Conservation (phyloP, 192 early-diverging fungal genomes). For the Piromyces finnis region DNA sequence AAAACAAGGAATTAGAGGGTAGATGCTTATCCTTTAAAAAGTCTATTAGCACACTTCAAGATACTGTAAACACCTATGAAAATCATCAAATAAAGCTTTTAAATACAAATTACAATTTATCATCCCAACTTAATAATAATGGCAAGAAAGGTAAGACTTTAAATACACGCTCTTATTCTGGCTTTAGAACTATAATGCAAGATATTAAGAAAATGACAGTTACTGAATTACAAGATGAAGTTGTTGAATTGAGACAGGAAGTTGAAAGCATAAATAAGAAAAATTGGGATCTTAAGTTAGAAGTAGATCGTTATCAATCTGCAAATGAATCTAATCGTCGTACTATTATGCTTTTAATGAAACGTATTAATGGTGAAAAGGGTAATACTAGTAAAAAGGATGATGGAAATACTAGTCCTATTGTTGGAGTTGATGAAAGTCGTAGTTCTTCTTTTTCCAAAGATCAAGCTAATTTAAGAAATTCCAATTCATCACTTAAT, state of each 20-base stretch:
- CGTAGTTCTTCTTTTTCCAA: background rate
- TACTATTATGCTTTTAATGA: background rate
- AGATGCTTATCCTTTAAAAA: background rate
- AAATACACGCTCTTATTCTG: background rate
- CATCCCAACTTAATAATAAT: background rate
- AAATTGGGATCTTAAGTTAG: background rate
- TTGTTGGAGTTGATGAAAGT: background rate
- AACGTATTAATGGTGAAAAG: background rate
- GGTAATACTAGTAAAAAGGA: background rate
- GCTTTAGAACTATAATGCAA: background rate
- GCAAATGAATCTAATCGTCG: background rate
- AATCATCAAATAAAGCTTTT: background rate
- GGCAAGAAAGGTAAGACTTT: background rate
- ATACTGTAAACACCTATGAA: background rate
- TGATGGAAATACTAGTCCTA: background rate
- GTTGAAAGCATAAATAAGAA: background rate
- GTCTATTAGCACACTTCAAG: background rate
- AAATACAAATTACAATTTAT: background rate
- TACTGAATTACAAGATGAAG: background rate
- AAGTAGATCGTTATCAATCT: background rate
- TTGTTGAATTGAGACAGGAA: background rate
- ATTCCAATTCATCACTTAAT: background rate
- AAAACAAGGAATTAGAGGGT: background rate
- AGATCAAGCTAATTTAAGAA: background rate
- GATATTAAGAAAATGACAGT: background rate